Base-by-base conservation (phyloP, 257 asterid genomes). In the Solanum lycopersicoides region DNA sequence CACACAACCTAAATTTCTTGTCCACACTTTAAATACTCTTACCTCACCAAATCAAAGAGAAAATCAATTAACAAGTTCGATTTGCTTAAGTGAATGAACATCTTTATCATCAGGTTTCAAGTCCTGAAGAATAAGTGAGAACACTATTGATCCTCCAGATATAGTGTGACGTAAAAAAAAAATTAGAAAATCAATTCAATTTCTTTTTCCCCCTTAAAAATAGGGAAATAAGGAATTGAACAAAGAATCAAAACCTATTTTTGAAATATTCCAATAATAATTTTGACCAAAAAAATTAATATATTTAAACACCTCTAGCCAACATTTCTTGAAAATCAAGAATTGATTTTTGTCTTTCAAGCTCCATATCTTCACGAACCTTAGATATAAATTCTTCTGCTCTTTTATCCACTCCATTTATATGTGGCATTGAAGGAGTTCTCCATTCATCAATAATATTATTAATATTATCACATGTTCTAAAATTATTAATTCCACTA, bases 311-410 rank as follows among this genome's bases (percentile, higher is more conserved):
- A 88, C 96, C 90, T 86, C 95, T 87, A 66, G 93, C 93, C 83
- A 95, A 91, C 97, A 93, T 94, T 89, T 94, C 97, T 85, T 95
- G 91, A 82, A 86, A 95, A 25, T 95, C 98, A 88, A 83, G 82
- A 37, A 92, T 89, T 0, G 97, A 95, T 85, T 94, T 90, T 90
- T 93, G 95, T 39, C 95, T 93, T 88, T 95, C 91, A 88, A 95
- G 92, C 92, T 90, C 90, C 97, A 89, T 93, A 3, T 91, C 94
- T 85, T 89, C 89, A 2, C 94, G 93, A 86, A 94, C 88, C 74
- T 93, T 93, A 5, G 93, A 92, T 18, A 94, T 95, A 83, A 95
- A 90, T 3, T 90, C 91, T 75, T 90, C 92, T 16, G 92, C 92
- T 83, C 90, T 93, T 87, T 91, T 94, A 88, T 94, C 97, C 41